Evolutionary conservation across 1,284 basidiomycete species (phyloP).

Genomic region (Marasmius sp.): DNA sequence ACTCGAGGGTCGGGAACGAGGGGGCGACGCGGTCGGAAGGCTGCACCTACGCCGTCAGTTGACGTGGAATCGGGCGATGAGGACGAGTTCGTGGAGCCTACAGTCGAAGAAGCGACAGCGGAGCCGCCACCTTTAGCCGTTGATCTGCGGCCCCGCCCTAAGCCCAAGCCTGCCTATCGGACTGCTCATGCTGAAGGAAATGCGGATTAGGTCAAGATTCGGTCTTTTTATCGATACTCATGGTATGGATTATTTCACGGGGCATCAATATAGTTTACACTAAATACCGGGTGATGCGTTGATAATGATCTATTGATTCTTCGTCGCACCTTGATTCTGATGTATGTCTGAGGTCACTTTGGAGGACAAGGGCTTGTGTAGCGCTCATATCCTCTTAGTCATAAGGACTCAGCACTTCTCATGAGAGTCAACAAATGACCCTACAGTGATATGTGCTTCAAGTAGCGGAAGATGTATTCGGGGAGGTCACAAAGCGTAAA

Average conservation of each 20-base stretch:
- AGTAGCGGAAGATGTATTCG: too few relatives aligned
- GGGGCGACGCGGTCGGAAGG: not conserved
- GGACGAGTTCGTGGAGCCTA: slow-evolving; percentile 2
- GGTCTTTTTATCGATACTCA: not conserved
- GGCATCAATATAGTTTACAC: too few relatives aligned
- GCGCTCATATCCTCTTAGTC: too few relatives aligned
- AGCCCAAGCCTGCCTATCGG: slow-evolving; percentile 19
- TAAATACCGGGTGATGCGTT: too few relatives aligned
- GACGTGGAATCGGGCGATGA: not conserved
- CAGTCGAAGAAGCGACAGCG: slow-evolving; percentile 19
- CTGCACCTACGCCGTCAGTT: not conserved
- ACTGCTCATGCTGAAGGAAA: not conserved
- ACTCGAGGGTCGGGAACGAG: not conserved
- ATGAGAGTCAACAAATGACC: too few relatives aligned
- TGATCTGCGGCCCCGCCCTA: slow-evolving; percentile 26
- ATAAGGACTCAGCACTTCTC: too few relatives aligned
- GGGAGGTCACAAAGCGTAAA: too few relatives aligned
- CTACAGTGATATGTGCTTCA: too few relatives aligned
- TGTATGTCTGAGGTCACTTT: too few relatives aligned
- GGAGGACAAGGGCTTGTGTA: too few relatives aligned
- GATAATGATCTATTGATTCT: too few relatives aligned
- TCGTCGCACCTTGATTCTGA: too few relatives aligned
- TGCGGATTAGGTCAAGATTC: not conserved
- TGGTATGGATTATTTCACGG: not conserved
- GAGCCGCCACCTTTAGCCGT: slow-evolving; percentile 17